Conservation (phyloP, 495 filamentous ascomycete species). For the Lophiostoma macrostomum region DNA sequence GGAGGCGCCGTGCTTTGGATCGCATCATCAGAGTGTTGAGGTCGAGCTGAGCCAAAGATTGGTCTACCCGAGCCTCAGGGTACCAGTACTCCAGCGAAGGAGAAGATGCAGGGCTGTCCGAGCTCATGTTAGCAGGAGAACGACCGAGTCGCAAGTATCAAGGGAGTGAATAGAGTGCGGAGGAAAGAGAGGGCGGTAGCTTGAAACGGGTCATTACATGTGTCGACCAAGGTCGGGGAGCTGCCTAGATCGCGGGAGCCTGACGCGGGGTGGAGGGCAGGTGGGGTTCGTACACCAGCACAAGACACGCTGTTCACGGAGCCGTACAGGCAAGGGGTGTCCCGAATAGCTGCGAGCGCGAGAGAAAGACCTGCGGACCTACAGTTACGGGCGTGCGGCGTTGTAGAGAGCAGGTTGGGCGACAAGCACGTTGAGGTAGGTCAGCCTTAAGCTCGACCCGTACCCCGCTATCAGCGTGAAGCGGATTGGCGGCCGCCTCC, state of each 20-base stretch:
- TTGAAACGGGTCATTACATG: not conserved
- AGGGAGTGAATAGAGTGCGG: too few relatives aligned
- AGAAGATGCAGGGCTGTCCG: conserved; percentile 18
- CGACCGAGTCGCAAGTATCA: not conserved
- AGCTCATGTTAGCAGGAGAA: conserved; percentile 18
- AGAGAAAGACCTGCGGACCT: too few relatives aligned
- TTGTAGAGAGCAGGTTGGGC: too few relatives aligned
- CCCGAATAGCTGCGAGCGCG: too few relatives aligned
- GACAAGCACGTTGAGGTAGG: too few relatives aligned
- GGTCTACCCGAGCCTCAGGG: conserved; percentile 15
- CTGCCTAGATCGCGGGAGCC: conserved; percentile 19
- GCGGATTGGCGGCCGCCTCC: conserved; percentile 11
- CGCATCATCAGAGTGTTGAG: conserved; percentile 32
- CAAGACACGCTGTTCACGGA: too few relatives aligned
- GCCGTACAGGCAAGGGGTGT: too few relatives aligned
- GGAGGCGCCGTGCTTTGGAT: conserved; percentile 11
- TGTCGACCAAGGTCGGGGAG: not conserved
- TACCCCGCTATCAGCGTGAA: not conserved
- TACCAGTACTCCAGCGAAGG: conserved; percentile 23
- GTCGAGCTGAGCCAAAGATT: conserved; percentile 22
- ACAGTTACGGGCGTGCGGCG: too few relatives aligned
- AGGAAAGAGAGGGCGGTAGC: not conserved
- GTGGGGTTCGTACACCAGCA: too few relatives aligned
- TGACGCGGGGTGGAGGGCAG: too few relatives aligned
- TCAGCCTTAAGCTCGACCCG: conserved; percentile 9